Evolutionary conservation across 2,329 filamentous ascomycete species (phyloP).

Genomic region (Neocatenulostroma microsporum): DNA sequence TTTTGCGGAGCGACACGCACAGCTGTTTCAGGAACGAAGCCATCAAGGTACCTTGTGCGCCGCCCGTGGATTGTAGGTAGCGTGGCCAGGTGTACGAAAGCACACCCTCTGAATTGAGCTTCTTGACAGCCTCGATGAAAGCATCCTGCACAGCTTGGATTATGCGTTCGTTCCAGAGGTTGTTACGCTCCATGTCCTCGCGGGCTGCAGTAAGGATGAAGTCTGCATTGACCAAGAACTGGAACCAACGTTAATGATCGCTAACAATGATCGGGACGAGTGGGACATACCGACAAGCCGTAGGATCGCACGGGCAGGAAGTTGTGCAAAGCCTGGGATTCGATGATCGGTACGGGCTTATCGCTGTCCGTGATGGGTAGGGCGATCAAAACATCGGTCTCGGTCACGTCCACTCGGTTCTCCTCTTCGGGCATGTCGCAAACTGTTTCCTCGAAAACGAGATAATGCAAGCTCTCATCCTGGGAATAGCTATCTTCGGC

Average conservation of each 20-base stretch:
- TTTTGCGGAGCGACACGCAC: background rate
- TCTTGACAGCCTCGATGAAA: constrained; percentile 6
- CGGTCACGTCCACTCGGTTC: constrained; percentile 10
- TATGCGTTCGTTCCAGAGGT: constrained; percentile 11
- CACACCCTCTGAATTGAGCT: constrained; percentile 6
- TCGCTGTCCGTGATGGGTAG: constrained; percentile 17
- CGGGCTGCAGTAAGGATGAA: constrained; percentile 16
- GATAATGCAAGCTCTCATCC: background rate
- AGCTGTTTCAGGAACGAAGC: constrained; percentile 5
- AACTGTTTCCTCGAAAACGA: constrained; percentile 8
- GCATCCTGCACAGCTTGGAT: constrained; percentile 2
- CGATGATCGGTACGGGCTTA: constrained; percentile 4
- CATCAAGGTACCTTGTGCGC: constrained; percentile 4
- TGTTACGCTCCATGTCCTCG: constrained; percentile 8
- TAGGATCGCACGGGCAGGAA: constrained; percentile 21
- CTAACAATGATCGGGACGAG: too few relatives aligned
- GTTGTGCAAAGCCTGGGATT: constrained; percentile 14
- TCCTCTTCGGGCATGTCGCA: constrained; percentile 12
- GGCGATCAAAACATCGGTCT: constrained; percentile 16
- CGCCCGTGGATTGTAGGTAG: constrained; percentile 4
- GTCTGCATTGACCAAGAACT: constrained; percentile 18
- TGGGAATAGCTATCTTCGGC: background rate
- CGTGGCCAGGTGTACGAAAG: constrained; percentile 12
- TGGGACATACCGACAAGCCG: constrained; percentile 14
- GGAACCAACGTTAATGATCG: too few relatives aligned